These are phyloP conservation scores for Obelidium mucronatum DNA, from an alignment of 192 early-diverging fungal genomes.

Conservation along the genomic window DNA sequence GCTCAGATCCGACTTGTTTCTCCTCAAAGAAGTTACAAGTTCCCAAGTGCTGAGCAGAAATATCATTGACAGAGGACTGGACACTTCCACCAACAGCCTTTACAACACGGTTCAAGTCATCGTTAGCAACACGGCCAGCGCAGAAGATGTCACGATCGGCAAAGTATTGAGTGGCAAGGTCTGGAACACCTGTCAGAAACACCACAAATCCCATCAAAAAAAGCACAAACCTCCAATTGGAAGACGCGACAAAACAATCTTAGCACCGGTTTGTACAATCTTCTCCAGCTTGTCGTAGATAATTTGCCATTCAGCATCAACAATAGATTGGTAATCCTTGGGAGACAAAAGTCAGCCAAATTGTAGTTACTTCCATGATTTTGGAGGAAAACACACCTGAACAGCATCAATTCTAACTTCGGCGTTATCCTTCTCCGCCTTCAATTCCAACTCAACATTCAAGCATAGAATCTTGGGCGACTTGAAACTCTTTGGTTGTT, in stretches of 20 bases:
- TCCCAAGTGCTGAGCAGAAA: constrained; percentile 83
- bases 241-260: constrained; percentile 95
- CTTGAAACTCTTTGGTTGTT: constrained; percentile 95
- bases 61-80: constrained; percentile 91
- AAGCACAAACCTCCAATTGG: constrained; percentile 78
- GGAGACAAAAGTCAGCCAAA: constrained; percentile 4
- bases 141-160: constrained; percentile 99
- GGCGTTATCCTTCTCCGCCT: constrained; percentile 99
- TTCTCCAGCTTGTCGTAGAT: constrained; percentile 98
- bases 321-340: constrained; percentile 97
- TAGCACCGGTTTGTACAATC: constrained; percentile 93
- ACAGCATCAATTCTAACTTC: constrained; percentile 98
- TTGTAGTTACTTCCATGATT: too few species aligned
- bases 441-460: constrained; percentile 98
- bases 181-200: constrained; percentile 35
- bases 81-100: constrained; percentile 93
- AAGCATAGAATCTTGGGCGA: constrained; percentile 90
- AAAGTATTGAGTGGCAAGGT: constrained; percentile 99
- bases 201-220: not conserved
- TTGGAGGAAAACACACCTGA: constrained; percentile 23
- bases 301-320: constrained; percentile 99
- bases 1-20: constrained; percentile 94
- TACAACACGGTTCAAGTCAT: constrained; percentile 92
- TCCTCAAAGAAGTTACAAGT: constrained; percentile 94
- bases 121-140: constrained; percentile 93